phyloP scores from a whole-genome alignment of 2,329 filamentous ascomycete genomes.

The Neofusicoccum sp. region DNA sequence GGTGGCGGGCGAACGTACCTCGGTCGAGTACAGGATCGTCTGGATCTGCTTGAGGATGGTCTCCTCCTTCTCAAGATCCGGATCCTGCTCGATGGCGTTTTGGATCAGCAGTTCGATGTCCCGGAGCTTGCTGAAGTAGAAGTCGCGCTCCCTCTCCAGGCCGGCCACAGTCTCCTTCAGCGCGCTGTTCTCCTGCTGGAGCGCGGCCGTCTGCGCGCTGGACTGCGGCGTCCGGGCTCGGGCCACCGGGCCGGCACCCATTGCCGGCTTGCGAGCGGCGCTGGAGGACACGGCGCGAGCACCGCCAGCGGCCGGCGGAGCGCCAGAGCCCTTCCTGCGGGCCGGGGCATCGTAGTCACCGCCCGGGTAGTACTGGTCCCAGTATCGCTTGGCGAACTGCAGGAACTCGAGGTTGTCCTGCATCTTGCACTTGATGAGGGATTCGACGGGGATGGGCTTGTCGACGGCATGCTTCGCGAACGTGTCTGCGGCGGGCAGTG shows the following conservation, averaged over 20 bases:
- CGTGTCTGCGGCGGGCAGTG: slow-evolving; percentile 56
- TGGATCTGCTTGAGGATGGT: slow-evolving; percentile 94
- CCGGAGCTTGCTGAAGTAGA: slow-evolving; percentile 97
- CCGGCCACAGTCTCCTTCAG: slow-evolving; percentile 95
- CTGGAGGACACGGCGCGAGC: slow-evolving; percentile 44
- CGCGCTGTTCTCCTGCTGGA: slow-evolving; percentile 81
- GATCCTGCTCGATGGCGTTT: slow-evolving; percentile 87
- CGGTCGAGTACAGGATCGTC: slow-evolving; percentile 93
- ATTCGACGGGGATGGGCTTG: slow-evolving; percentile 83
- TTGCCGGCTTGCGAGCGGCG: slow-evolving; percentile 44
- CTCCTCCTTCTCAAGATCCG: slow-evolving; percentile 90
- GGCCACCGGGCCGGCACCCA: slow-evolving; percentile 38
- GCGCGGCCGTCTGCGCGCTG: slow-evolving; percentile 64
- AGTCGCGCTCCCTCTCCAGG: slow-evolving; percentile 93
- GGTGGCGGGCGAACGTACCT: slow-evolving; percentile 49
- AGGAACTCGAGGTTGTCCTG: slow-evolving; percentile 99
- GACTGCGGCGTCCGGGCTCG: slow-evolving; percentile 44
- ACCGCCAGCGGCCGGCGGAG: slow-evolving; percentile 48
- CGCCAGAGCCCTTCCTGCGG: slow-evolving; percentile 74
- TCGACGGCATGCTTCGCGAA: slow-evolving; percentile 88
- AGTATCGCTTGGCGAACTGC: slow-evolving; percentile 94
- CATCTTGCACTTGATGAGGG: slow-evolving; percentile 97
- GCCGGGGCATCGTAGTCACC: slow-evolving; percentile 92
- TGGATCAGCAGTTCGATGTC: slow-evolving; percentile 96
- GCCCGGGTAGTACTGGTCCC: slow-evolving; percentile 97